phyloP scores from a whole-genome alignment of 768 basidiomycete species.

The Psilocybe cyanescens region DNA sequence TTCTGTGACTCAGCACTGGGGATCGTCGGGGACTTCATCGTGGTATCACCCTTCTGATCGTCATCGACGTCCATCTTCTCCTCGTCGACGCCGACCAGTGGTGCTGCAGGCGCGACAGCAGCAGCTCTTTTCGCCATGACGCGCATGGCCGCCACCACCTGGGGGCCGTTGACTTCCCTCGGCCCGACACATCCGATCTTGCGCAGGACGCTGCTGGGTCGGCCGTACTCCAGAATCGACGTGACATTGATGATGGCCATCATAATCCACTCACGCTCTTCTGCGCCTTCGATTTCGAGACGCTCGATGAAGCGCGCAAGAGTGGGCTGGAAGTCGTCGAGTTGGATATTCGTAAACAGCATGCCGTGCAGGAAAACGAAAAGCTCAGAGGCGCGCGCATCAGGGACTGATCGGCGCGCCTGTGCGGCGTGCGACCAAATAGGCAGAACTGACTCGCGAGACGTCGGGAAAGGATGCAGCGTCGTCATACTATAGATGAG shows the following conservation, averaged over 20 bases:
- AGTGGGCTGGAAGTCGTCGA: constrained; percentile 87
- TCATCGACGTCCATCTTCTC: constrained; percentile 43
- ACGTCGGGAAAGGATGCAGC: constrained; percentile 83
- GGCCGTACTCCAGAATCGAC: constrained; percentile 87
- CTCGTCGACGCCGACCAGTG: constrained; percentile 51
- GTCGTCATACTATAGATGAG: constrained; percentile 78
- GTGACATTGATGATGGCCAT: constrained; percentile 89
- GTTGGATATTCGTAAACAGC: constrained; percentile 94
- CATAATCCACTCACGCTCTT: constrained; percentile 94
- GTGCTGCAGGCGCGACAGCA: constrained; percentile 26
- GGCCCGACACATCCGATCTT: constrained; percentile 57
- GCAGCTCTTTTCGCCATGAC: constrained; percentile 54
- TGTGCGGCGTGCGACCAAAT: constrained; percentile 85
- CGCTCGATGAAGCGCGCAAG: constrained; percentile 88
- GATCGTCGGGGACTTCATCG: constrained; percentile 32
- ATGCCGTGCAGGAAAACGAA: constrained; percentile 95
- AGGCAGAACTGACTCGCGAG: constrained; percentile 87
- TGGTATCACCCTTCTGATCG: constrained; percentile 18
- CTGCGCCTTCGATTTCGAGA: constrained; percentile 77
- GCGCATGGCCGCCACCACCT: constrained; percentile 42
- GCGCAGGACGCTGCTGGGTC: constrained; percentile 68
- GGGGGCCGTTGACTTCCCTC: constrained; percentile 36
- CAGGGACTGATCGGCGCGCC: constrained; percentile 73
- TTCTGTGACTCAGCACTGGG: constrained; percentile 35
- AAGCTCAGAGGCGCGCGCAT: constrained; percentile 73